Conservation (phyloP, 2,329 filamentous ascomycete genomes). For the Nemania bipapillata region DNA sequence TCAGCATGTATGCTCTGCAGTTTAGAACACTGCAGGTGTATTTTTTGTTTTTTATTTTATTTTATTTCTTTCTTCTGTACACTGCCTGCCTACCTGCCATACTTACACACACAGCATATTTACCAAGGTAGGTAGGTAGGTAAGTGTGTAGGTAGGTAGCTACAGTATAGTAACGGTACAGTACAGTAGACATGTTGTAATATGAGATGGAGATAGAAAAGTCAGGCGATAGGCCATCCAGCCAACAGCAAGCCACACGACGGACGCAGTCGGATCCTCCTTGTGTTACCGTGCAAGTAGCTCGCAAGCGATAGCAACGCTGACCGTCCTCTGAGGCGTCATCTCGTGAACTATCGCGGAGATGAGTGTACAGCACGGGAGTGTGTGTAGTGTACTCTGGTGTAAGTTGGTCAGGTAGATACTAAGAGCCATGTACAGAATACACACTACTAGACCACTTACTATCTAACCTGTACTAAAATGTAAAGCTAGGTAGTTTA, state of each 20-base stretch:
- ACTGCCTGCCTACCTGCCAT: too few species aligned
- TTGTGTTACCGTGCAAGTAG: constrained; percentile 3
- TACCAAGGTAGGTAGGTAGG: too few species aligned
- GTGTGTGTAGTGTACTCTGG: neutral
- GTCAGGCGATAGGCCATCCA: constrained; percentile 6
- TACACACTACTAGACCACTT: too few species aligned
- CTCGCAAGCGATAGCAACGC: constrained; percentile 20
- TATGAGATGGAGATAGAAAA: neutral
- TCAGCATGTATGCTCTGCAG: neutral
- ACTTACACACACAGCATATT: too few species aligned
- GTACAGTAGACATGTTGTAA: neutral
- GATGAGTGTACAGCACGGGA: neutral
- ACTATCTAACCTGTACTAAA: too few species aligned
- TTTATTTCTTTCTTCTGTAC: too few species aligned
- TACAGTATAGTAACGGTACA: too few species aligned
- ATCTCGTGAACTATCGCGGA: neutral
- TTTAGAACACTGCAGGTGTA: too few species aligned
- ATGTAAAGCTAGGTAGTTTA: too few species aligned
- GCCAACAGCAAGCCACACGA: neutral
- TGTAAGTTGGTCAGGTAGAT: neutral
- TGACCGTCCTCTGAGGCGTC: constrained; percentile 19
- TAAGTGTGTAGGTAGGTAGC: too few species aligned
- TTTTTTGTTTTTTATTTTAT: too few species aligned
- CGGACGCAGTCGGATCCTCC: constrained; percentile 25
- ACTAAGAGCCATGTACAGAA: too few species aligned